Evolutionary conservation across 345 rosid genomes (phyloP).

Genomic region (Pugionium dolabratum): DNA sequence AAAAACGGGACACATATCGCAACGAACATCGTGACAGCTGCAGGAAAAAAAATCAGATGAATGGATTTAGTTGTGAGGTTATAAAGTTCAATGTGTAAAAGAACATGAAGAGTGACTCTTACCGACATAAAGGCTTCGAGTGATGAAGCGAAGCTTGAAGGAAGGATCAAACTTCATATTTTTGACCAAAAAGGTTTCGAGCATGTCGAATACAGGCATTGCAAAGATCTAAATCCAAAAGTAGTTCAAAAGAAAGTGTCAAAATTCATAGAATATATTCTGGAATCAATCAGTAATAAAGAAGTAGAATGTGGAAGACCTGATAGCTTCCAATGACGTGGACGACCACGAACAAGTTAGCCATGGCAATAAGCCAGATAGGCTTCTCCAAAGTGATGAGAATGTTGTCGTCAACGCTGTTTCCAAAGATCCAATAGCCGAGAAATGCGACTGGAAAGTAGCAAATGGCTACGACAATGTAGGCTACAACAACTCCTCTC

Average conservation of each 20-base stretch:
- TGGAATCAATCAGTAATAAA: not conserved
- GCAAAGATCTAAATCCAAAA: slow-evolving; percentile 54
- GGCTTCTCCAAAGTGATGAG: slow-evolving; percentile 73
- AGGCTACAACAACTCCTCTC: slow-evolving; percentile 81
- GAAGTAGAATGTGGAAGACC: slow-evolving; percentile 37
- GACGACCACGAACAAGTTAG: slow-evolving; percentile 76
- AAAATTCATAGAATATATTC: not conserved
- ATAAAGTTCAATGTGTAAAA: not conserved
- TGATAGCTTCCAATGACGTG: slow-evolving; percentile 94
- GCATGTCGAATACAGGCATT: slow-evolving; percentile 89
- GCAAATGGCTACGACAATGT: slow-evolving; percentile 78
- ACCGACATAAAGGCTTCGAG: slow-evolving; percentile 74
- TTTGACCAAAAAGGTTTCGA: slow-evolving; percentile 67
- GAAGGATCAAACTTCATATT: slow-evolving; percentile 51
- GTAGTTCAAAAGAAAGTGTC: not conserved
- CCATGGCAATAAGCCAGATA: slow-evolving; percentile 68
- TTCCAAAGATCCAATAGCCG: slow-evolving; percentile 66
- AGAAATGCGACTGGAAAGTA: slow-evolving; percentile 79
- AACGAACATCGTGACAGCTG: slow-evolving; percentile 60
- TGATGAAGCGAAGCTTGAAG: slow-evolving; percentile 58
- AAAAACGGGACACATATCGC: slow-evolving; percentile 67
- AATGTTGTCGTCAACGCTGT: slow-evolving; percentile 67
- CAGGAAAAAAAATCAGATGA: slow-evolving; percentile 17
- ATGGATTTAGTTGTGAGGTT: not conserved
- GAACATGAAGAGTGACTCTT: slow-evolving; percentile 19